Evolutionary conservation across 1,139 yeast species (phyloP), one percentile per base, ranked within the genome.

Genomic region (Maudiozyma humilis): DNA sequence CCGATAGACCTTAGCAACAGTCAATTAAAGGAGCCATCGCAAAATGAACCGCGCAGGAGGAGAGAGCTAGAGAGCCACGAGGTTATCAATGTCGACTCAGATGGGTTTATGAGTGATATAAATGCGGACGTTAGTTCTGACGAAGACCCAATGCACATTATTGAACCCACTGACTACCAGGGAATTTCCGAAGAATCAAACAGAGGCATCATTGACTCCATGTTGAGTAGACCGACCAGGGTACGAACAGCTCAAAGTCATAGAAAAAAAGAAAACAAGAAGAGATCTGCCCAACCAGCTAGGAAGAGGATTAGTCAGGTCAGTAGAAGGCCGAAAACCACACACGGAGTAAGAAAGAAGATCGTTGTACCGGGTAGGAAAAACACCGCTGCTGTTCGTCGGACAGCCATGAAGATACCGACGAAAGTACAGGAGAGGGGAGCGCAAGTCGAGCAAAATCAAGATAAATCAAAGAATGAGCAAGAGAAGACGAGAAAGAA

Each of bases 161-260:
- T 38, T 30, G 27, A 31, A 14, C 41, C 36, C 30, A 47, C 47
- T 3, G 19, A 13, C 1, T n/a, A 7, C 13, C 6, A 5, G 3
- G 18, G 14, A 4, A 17, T 37, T 3, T 30, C 38, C 17, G 25
- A 38, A 27, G 56, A 53, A 40, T 19, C 41, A 40, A 42, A 50
- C 38, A 32, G 38, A 8, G 46, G 46, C 23, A 30, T 41, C 3
- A 45, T 53, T 15, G 48, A 51, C 36, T 10, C 39, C 2, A 51
- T 53, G 55, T 29, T 47, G 27, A 25, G 32, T 7, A 18, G 29
- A 8, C 32, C 32, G 7, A 12, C 10, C 4, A 36, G 23, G 32
- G 16, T 15, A n/a, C 17, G 12, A 14, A 12, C 29, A 38, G 13
- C 18, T n/a, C 10, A 20, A 23, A 23, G 10, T 10, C 6, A 23